Evolutionary conservation across 2,329 filamentous ascomycete genomes (phyloP), one percentile per base, ranked within the genome.

Genomic region (Cladosporium austrohemisphaericum): DNA sequence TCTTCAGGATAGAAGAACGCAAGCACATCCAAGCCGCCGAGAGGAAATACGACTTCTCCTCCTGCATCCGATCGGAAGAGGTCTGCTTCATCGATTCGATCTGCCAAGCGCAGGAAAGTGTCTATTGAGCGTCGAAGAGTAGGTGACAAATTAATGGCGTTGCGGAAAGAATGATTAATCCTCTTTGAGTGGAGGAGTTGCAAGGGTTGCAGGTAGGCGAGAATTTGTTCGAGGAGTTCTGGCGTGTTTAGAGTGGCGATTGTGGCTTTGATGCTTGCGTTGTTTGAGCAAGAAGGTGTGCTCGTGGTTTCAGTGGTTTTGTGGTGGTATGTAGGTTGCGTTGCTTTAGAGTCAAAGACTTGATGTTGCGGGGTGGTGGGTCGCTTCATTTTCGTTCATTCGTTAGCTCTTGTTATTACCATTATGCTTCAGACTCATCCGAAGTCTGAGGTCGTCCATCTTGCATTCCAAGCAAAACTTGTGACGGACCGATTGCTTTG

Each of bases 181-280:
- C 36, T 23, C 29, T 41, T 41, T 20, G 38, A 25, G 20, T 10
- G 22, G 20, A 41, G 36, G 14, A 49, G 46, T 31, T 41, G 20
- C 1, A 13, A 11, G 14, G 38, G n/a, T 14, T 28, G 20, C 5
- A 49, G 11, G 9, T 41, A 33, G 26, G 6, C 16, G 8, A 49
- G 29, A 22, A 49, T 41, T 6, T 49, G 46, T 25, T 49, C 46
- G 36, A 41, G 36, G 19, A 49, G 36, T 14, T 49, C 46, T n/a
- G 38, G 8, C 3, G 46, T 49, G n/a, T 36, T 19, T 36, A 49
- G 28, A 1, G 38, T 41, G 26, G 46, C 36, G 19, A 22, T 14
- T 16, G 22, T 41, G 28, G 28, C 31, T 20, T 16, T 25, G 9
- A 3, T 10, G 4, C 6, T 20, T 25, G 41, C n/a, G 8, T 32